Evolutionary conservation across 2,329 filamentous ascomycete genomes (phyloP).

Genomic region (Aureobasidium sp.): DNA sequence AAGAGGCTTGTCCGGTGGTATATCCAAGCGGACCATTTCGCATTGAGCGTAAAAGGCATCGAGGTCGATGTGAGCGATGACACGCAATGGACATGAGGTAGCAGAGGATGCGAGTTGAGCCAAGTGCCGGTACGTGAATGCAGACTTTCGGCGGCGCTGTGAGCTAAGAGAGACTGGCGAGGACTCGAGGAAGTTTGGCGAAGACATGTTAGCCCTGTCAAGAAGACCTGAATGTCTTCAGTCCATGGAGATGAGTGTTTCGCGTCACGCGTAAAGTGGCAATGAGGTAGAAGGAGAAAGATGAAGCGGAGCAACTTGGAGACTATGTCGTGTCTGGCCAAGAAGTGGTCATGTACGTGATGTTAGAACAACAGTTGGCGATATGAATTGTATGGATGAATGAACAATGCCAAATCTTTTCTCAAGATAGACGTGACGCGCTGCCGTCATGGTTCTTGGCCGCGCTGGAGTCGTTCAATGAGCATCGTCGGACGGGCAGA

Average conservation of each 20-base stretch:
- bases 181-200: constrained; percentile 39
- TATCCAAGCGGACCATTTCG: constrained; percentile 77
- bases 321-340: background rate
- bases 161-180: constrained; percentile 36
- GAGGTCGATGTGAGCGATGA: constrained; percentile 86
- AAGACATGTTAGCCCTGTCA: constrained; percentile 33
- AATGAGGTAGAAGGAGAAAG: background rate
- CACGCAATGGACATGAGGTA: constrained; percentile 68
- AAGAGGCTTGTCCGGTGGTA: constrained; percentile 67
- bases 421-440: background rate
- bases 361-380: background rate
- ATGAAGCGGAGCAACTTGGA: background rate
- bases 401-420: background rate
- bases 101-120: constrained; percentile 64
- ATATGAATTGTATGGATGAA: background rate
- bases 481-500: background rate
- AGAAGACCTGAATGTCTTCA: background rate
- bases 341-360: background rate
- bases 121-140: constrained; percentile 79
- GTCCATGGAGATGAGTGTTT: background rate
- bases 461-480: background rate
- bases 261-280: constrained; percentile 16
- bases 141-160: constrained; percentile 46
- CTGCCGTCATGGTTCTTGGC: background rate
- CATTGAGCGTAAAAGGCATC: constrained; percentile 96